Evolutionary conservation across 2,329 filamentous ascomycete genomes (phyloP), one percentile per base, ranked within the genome.

Genomic region (Colletotrichum siamense): DNA sequence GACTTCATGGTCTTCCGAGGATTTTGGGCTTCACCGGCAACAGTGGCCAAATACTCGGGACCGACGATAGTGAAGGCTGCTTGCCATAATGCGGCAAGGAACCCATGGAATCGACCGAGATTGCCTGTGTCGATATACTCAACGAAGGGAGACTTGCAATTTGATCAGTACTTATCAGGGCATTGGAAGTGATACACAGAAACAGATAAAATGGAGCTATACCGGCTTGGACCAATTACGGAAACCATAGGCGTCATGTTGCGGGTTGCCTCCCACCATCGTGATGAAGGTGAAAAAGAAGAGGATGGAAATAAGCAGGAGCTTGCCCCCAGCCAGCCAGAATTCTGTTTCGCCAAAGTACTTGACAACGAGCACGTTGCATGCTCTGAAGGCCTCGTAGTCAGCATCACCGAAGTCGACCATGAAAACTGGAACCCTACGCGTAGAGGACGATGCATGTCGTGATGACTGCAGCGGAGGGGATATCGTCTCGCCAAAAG

Each of bases 281-380:
- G 94, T 91, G 73, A 93, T 87, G 34, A 94, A 83, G 16, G 91
- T 90, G 78, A 93, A 89, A 69, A 93, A 87, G 79, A 92, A 91
- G 75, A 94, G 86, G 69, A 91, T 90, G 75, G 94, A 82, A 63
- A 94, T 90, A 22, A 94, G 86, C 5, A 91, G 83, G 74, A 94
- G 90, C 81, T 93, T 91, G 78, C 92, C 84, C 59, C 84, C 85
- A 4, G 90, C 89, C 5, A 92, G 86, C 89, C 89, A 92, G 80
- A 96, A 96, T 81, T 96, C 94, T 13, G 93, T 91, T 82, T 95
- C 93, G 78, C 93, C 93, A 79, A 92, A 94, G 84, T 86, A 92
- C 77, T 91, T 88, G 44, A 94, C 92, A 34, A 62, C 71, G 8
- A 76, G 57, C 10, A 76, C 26, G 61, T 76, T 76, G 34, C 32